Evolutionary conservation across 768 basidiomycete species (phyloP).

Genomic region (Kwoniella sp.): DNA sequence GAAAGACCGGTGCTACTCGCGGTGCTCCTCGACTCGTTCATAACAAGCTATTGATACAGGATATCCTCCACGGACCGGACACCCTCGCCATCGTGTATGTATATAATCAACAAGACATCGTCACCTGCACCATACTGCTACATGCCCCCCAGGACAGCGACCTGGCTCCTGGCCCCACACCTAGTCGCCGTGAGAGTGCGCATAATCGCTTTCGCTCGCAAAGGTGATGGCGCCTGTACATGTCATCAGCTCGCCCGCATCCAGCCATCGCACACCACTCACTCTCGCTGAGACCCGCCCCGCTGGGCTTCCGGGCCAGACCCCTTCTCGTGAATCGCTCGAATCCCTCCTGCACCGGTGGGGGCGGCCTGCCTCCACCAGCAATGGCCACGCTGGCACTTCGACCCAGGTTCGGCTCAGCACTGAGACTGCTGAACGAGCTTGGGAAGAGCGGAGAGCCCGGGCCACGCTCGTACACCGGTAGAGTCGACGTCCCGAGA

Average conservation of each 20-base stretch:
- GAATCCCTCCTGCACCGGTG: conserved; percentile 5
- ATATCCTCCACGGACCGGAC: background rate
- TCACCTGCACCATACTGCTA: too few species aligned
- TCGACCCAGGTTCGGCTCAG: conserved; percentile 60
- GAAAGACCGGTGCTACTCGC: too few species aligned
- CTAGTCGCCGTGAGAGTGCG: conserved; percentile 4
- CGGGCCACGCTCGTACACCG: conserved; percentile 57
- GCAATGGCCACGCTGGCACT: conserved; percentile 30
- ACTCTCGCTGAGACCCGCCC: conserved; percentile 45
- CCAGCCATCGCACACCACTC: conserved; percentile 12
- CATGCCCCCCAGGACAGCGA: too few species aligned
- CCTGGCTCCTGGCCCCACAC: too few species aligned
- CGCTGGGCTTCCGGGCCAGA: conserved; percentile 29
- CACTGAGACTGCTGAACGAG: conserved; percentile 66
- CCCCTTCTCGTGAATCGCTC: conserved; percentile 5
- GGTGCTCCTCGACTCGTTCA: too few species aligned
- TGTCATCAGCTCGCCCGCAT: background rate
- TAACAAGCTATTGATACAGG: too few species aligned
- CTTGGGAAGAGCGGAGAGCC: conserved; percentile 78
- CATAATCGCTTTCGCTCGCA: conserved; percentile 33
- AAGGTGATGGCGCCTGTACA: conserved; percentile 44
- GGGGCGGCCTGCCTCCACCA: conserved; percentile 17
- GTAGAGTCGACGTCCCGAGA: conserved; percentile 6
- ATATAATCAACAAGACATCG: background rate
- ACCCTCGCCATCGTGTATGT: background rate